These are phyloP conservation scores for Saccharomyces eubayanus DNA, from an alignment of 805 yeast species.

Conservation along the genomic window DNA sequence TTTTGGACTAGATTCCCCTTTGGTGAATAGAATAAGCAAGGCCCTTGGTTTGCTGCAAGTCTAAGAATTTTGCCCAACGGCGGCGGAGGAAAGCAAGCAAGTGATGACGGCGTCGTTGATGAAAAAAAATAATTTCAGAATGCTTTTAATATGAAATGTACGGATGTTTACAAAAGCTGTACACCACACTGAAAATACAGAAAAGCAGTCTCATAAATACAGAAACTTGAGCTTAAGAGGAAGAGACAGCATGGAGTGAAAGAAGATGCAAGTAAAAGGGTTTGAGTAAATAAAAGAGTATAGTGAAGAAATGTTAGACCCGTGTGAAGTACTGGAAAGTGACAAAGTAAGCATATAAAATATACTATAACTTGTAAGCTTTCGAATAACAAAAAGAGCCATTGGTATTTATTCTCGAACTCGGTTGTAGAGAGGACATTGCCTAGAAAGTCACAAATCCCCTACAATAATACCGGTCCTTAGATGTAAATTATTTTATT, in stretches of 20 bases:
- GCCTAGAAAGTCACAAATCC: slow-evolving; percentile 31
- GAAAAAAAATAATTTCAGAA: not conserved
- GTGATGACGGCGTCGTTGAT: not conserved
- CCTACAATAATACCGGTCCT: slow-evolving; percentile 35
- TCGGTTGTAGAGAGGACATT: slow-evolving; percentile 33
- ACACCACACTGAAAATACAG: not conserved
- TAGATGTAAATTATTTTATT: slow-evolving; percentile 16
- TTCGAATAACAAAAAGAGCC: slow-evolving; percentile 10
- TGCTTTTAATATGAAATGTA: not conserved
- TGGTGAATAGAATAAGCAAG: not conserved
- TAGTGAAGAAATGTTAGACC: slow-evolving; percentile 13
- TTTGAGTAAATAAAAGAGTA: not conserved
- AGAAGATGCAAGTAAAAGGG: not conserved
- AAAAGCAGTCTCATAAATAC: not conserved
- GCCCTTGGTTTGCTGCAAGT: not conserved
- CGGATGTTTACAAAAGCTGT: not conserved
- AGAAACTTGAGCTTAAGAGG: no score
- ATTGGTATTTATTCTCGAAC: slow-evolving; percentile 25
- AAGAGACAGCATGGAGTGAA: not conserved
- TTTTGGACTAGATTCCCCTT: not conserved
- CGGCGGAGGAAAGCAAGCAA: not conserved
- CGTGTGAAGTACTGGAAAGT: slow-evolving; percentile 22
- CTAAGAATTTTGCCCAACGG: not conserved
- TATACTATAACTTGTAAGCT: slow-evolving; percentile 2
- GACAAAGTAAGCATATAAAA: not conserved